Evolutionary conservation across 2,329 filamentous ascomycete genomes (phyloP), one percentile per base, ranked within the genome.

Genomic region (Colletotrichum tofieldiae): DNA sequence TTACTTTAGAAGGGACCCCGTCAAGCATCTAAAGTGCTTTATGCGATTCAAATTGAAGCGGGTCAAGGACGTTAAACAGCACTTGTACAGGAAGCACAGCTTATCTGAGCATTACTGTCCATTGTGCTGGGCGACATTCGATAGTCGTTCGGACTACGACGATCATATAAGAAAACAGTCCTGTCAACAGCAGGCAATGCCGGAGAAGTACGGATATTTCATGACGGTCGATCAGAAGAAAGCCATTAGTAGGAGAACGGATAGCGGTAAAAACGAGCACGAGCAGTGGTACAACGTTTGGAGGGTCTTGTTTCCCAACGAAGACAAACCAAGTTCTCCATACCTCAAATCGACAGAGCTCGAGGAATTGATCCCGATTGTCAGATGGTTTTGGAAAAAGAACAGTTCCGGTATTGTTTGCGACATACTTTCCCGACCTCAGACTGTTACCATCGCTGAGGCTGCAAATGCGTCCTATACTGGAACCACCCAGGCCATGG

Each of bases 31-130:
- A 4, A 62, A 73, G 16, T 81, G 79, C 54, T 79, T 78, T 55
- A 69, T 61, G 39, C 75, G 75, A 14, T 65, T 69, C 35, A 75
- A 75, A 45, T 45, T 81, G 20, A 69, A 64, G 1, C 71, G 75
- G 1, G 74, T 80, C n/a, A 75, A 76, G 26, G 76, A 79, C 39
- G 78, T 80, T 9, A 80, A 81, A 37, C 79, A 81, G 35, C 79
- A 80, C 39, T 47, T 81, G 4, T 47, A 49, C 8, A 65, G 78
- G 29, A 77, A 74, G 7, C 67, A 69, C 6, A 9, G 49, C 11
- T 11, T n/a, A 11, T 29, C 60, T 3, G 43, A 51, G 20, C 12
- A 26, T 4, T 69, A 59, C 43, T 69, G 60, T 20, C 67, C 67
- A 8, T 29, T 12, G 9, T 69, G 60, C 26, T 59, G 60, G 60